A percentile compares a stretch with the other conserved stretches of the same genome.
Conservation (phyloP, 257 asterid genomes). For the Misopates orontium region DNA sequence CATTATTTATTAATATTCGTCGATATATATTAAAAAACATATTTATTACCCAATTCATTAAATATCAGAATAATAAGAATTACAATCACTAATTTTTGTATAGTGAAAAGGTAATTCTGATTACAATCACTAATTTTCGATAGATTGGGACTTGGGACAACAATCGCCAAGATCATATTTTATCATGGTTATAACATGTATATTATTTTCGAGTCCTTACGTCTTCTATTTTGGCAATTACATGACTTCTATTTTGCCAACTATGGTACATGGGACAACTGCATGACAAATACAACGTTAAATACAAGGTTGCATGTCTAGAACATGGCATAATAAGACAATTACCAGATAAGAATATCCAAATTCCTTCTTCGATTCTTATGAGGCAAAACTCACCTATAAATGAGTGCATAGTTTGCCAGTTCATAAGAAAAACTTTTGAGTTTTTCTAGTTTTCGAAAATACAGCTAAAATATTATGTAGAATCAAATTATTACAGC, state of each 20-base stretch:
- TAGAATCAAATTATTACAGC: slow-evolving; percentile 5
- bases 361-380: slow-evolving; percentile 30
- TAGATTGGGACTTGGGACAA: too few relatives aligned
- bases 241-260: slow-evolving; percentile 24
- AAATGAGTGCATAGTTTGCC: slow-evolving; percentile 26
- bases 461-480: slow-evolving; percentile 19
- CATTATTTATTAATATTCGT: too few relatives aligned
- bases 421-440: slow-evolving; percentile 18
- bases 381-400: slow-evolving; percentile 30
- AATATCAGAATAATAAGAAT: too few relatives aligned
- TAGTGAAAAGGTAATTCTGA: too few relatives aligned
- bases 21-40: too few relatives aligned
- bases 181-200: neutral
- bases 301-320: slow-evolving; percentile 25
- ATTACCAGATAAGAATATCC: slow-evolving; percentile 34
- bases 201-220: neutral
- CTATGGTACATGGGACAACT: slow-evolving; percentile 23
- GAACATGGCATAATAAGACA: slow-evolving; percentile 37
- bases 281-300: slow-evolving; percentile 25
- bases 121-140: too few relatives aligned
- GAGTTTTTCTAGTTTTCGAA: slow-evolving; percentile 1
- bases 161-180: neutral
- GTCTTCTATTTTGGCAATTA: slow-evolving; percentile 25
- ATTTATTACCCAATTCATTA: too few relatives aligned
- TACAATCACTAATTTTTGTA: too few relatives aligned